phyloP scores from a whole-genome alignment of 371 early-diverging fungal species.

The Umbelopsis sp. region DNA sequence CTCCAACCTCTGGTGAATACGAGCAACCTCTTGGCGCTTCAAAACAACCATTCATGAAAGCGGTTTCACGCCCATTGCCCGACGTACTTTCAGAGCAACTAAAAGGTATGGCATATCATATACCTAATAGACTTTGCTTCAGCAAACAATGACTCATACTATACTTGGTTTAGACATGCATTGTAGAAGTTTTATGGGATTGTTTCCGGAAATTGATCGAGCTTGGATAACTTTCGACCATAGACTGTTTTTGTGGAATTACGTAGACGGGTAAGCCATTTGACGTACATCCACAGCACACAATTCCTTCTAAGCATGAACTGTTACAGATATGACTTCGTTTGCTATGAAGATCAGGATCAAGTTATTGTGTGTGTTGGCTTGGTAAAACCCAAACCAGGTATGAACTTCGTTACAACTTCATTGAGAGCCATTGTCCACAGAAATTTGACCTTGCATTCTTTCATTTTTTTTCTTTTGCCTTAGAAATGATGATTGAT shows the following conservation, averaged over 20 bases:
- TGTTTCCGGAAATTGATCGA: constrained; percentile 78
- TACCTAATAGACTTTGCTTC: constrained; percentile 5
- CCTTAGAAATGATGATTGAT: constrained; percentile 32
- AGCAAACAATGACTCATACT: not conserved
- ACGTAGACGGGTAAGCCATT: constrained; percentile 54
- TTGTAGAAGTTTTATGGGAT: constrained; percentile 82
- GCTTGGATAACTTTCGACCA: constrained; percentile 87
- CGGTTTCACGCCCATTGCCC: constrained; percentile 63
- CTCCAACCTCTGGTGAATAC: constrained; percentile 29
- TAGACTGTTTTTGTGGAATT: constrained; percentile 81
- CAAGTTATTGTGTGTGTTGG: constrained; percentile 83
- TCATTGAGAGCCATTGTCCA: not conserved
- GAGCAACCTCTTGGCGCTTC: constrained; percentile 28
- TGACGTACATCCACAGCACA: not conserved
- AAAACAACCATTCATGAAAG: constrained; percentile 55
- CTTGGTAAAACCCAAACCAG: constrained; percentile 74
- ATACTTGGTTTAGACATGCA: constrained; percentile 52
- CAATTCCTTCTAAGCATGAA: not conserved
- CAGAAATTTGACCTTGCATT: not conserved
- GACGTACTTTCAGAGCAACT: constrained; percentile 73
- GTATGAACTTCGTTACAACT: constrained; percentile 27
- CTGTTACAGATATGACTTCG: constrained; percentile 55
- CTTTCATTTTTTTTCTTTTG: not conserved
- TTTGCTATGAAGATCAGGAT: constrained; percentile 83
- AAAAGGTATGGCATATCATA: constrained; percentile 47